Base-by-base conservation (phyloP, 1,284 basidiomycete species). In the Quambalaria eucalypti region DNA sequence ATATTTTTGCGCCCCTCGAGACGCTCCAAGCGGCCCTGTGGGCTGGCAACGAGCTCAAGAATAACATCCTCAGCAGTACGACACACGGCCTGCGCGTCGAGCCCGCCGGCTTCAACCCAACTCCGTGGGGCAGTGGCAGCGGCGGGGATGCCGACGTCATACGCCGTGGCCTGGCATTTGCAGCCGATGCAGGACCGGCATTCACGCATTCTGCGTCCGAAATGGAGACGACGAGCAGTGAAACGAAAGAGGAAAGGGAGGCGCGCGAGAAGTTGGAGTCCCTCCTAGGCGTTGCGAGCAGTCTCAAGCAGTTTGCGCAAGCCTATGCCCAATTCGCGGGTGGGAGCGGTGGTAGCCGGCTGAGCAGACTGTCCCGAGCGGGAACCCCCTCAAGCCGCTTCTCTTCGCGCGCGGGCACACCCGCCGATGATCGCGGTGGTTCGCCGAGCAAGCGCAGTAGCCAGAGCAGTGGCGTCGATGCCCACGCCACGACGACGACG, bases 21-120 rank as follows among this genome's bases (percentile, higher is more conserved):
- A 61, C 65, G 9, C 60, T 71, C 1, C 68, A 71, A 54, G 59
- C 62, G 2, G 68, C 66, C 5, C 52, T 68, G 19, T 71, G 68
- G 68, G 60, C 62, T 9, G 62, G 63, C 38, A 60, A 61, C 39
- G 66, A 71, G 54, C 63, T 71, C 28, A 60, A 57, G 36, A 60
- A 59, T 33, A 60, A 62, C 28, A 59, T 69, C 42, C 33, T 66
- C 28, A 55, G 55, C 1, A 60, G 56, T 28, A n/a, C n/a, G n/a
- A n/a, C n/a, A n/a, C n/a, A n/a, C n/a, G n/a, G n/a, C n/a, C n/a
- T n/a, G n/a, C 36, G 36, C 36, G 10, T 39, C 36, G 21, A n/a
- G 36, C 16, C 16, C 21, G 36, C 36, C 10, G 36, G 36, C 4
- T 21, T n/a, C 5, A n/a, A n/a, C n/a, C n/a, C n/a, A n/a, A n/a